These are phyloP conservation scores for Chlorella variabilis DNA, from an alignment of 163 green algal genomes.

Conservation along the genomic window DNA sequence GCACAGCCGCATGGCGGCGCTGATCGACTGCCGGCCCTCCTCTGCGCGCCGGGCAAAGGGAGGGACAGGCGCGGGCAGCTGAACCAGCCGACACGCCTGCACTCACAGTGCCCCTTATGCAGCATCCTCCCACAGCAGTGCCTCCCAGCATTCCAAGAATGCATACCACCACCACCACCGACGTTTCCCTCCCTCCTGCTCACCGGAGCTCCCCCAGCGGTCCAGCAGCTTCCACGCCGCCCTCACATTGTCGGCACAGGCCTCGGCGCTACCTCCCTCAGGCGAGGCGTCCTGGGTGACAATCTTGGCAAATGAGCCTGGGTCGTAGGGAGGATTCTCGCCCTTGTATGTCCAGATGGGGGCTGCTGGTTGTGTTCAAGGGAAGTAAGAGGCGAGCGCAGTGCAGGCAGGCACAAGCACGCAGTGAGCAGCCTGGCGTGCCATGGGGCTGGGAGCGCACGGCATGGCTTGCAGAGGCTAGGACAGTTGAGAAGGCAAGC, in stretches of 20 bases:
- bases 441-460: no score
- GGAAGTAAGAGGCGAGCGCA: no score
- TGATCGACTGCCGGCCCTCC: constrained; percentile 45
- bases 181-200: no score
- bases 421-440: no score
- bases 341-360: constrained; percentile 90
- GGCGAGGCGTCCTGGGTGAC: constrained; percentile 83
- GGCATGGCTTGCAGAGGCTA: no score
- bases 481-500: no score
- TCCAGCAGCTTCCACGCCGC: constrained; percentile 44
- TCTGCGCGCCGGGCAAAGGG: neutral
- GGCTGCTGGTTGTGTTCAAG: no score
- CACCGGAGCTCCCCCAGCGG: constrained; percentile 14
- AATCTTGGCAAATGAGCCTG: constrained; percentile 71
- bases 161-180: no score
- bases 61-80: neutral
- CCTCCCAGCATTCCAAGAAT: no score
- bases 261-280: constrained; percentile 54
- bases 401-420: neutral
- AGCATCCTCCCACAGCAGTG: neutral
- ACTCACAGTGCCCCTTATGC: neutral
- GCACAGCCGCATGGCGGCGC: constrained; percentile 62
- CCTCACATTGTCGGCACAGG: constrained; percentile 69
- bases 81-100: neutral
- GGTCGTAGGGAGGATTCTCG: constrained; percentile 75